Conservation (phyloP, 176 grass and related monocot genomes). For the Otatea glauca region DNA sequence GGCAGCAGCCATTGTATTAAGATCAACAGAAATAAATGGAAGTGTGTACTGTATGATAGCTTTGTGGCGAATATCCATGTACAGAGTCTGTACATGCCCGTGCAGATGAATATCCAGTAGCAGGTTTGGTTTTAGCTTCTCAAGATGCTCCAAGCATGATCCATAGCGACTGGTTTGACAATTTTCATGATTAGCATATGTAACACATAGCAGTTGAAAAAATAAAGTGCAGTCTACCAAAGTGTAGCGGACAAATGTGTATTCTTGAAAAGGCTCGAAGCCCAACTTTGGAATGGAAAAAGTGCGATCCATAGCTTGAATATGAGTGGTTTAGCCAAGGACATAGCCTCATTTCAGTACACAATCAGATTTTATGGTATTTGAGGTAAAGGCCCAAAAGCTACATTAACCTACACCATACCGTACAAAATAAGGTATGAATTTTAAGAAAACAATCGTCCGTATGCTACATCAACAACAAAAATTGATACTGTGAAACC, state of each 20-base stretch:
- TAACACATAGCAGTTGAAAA: background rate
- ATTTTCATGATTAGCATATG: slow-evolving; percentile 39
- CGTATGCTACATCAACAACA: background rate
- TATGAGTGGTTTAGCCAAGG: background rate
- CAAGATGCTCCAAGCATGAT: slow-evolving; percentile 71
- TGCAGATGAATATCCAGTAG: slow-evolving; percentile 76
- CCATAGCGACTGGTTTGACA: slow-evolving; percentile 61
- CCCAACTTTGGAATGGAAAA: background rate
- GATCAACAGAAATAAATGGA: slow-evolving; percentile 96
- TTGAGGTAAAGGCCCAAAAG: background rate
- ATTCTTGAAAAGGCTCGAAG: background rate
- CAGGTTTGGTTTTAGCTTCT: slow-evolving; percentile 80
- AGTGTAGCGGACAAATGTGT: background rate
- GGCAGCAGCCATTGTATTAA: slow-evolving; percentile 85
- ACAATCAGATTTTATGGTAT: background rate
- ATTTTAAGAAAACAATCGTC: background rate
- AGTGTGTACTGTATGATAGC: slow-evolving; percentile 93
- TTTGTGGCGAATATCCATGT: slow-evolving; percentile 78
- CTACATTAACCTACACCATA: background rate
- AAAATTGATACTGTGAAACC: background rate
- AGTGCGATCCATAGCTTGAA: background rate
- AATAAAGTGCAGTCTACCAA: background rate
- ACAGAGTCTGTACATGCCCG: slow-evolving; percentile 65
- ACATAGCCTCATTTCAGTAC: background rate
- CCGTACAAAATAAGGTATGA: background rate